Base-by-base conservation (phyloP, 2,329 filamentous ascomycete genomes). In the Arthrobotrys iridis region DNA sequence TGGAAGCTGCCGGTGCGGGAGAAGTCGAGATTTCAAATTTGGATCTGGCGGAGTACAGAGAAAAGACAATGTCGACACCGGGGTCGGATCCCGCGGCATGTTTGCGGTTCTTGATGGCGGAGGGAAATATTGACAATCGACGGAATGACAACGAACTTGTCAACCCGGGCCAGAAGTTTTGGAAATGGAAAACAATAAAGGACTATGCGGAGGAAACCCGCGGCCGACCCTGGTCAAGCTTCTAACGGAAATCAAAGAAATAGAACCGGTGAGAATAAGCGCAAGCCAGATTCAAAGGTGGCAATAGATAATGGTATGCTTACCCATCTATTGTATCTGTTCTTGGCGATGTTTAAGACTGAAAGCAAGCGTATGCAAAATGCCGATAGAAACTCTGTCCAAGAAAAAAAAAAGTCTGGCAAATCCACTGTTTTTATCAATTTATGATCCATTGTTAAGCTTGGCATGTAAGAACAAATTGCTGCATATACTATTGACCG, bases 21-120 rank as follows among this genome's bases (percentile, higher is more conserved):
- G 30, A 67, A 3, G 78, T 82, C 18, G 71, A 79, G 7, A 62
- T 81, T 7, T 76, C 62, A 2, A 77, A 77, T 30, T 41, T 80
- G 11, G 78, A 78, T 4, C 68, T 81, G 13, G 46, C 64, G 7
- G 43, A 73, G 40, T 82, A 79, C 71, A 81, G 80, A 70, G 60
- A 65, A 15, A 65, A 79, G 37, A 77, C 78, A 2, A 64, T 79
- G 20, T 52, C 52, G 5, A 62, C 67, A n/a, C 11, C 67, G 2
- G 78, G 78, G 0, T 79, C 73, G 33, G 77, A 80, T 37, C 80
- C 81, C 0, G 79, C 79, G 28, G 48, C 59, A 28, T 82, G 77
- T 64, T 28, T 83, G 64, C 76, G 81, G 24, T 82, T 82, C 46
- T 55, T 82, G 68, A 82, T 82, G 80, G 81, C 79, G 0, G 81